A percentile compares a stretch with the other conserved stretches of the same genome.
Evolutionary conservation across 208 protist species (phyloP).

Genomic region (Wallacemonas sp.): DNA sequence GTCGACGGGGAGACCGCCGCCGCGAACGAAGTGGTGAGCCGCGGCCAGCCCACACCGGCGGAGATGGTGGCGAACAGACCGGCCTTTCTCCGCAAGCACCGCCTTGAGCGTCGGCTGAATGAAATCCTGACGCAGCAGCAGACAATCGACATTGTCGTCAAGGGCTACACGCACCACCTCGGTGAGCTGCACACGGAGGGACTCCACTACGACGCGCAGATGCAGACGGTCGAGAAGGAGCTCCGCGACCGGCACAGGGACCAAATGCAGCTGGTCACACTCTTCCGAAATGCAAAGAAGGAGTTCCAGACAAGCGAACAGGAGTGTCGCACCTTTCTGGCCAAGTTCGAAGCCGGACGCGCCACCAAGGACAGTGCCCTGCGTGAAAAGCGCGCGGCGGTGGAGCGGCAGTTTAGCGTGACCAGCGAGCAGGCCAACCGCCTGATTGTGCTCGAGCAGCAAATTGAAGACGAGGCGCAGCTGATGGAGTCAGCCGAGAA

Average conservation of each 20-base stretch:
- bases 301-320: conserved; percentile 52
- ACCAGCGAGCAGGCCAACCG: conserved; percentile 58
- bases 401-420: conserved; percentile 51
- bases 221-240: conserved; percentile 64
- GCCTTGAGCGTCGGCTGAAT: conserved; percentile 91
- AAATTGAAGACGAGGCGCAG: conserved; percentile 66
- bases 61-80: conserved; percentile 38
- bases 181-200: conserved; percentile 66
- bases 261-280: conserved; percentile 82
- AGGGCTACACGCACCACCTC: conserved; percentile 88
- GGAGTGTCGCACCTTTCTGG: conserved; percentile 49
- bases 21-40: background rate
- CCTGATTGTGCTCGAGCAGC: conserved; percentile 45
- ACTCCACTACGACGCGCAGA: conserved; percentile 64
- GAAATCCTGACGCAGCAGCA: conserved; percentile 90
- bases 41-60: background rate
- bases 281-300: conserved; percentile 78
- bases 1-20: conserved; percentile 14
- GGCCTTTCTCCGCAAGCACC: conserved; percentile 81
- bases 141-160: conserved; percentile 69
- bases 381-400: conserved; percentile 52
- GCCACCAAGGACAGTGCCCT: conserved; percentile 79
- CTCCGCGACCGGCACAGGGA: conserved; percentile 84
- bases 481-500: conserved; percentile 65
- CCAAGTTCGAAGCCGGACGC: conserved; percentile 43